Evolutionary conservation across 2,329 filamentous ascomycete species (phyloP), one percentile per base, ranked within the genome.

Genomic region (Lithohypha guttulata): DNA sequence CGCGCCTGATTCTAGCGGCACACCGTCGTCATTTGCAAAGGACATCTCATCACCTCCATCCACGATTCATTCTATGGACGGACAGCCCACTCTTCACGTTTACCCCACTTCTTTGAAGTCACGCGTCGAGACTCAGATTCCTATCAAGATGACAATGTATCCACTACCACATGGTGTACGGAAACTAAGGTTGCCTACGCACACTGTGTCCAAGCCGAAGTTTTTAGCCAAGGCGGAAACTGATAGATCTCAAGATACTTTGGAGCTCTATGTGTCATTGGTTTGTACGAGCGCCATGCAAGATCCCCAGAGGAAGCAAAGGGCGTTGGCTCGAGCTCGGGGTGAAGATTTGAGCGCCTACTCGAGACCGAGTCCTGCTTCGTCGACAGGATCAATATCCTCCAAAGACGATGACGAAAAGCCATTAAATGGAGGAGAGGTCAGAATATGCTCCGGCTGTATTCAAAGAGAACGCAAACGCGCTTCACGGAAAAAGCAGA

Each of bases 201-300:
- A 95, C 56, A 93, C 85, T 1, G 91, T 98, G 39, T 91, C 87
- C 14, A 96, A 96, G 58, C 84, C 87, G 5, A 96, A 96, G 60
- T 71, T 94, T 17, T 70, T 93, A 30, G 77, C 83, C 2, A 93
- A 86, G 53, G 75, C 80, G 2, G 60, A 71, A 2, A 73, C 79
- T 2, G 70, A 75, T 25, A 75, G 73, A 22, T 71, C 75, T 2
- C 69, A 79, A 5, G 84, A 93, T 49, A 87, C 76, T 41, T 69
- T 89, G 20, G 86, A 89, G 62, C 65, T 93, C 32, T 77, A 79
- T 51, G 84, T 82, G 3, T 83, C 77, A 61, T 68, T 96, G 2
- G 86, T 96, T 8, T 95, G 89, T 59, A 89, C 86, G 1, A 95
- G 85, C 58, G 86, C 87, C 11, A 91, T 96, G 77, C 75, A 81